Evolutionary conservation across 257 asterid species (phyloP).

Genomic region (Rhazya stricta): DNA sequence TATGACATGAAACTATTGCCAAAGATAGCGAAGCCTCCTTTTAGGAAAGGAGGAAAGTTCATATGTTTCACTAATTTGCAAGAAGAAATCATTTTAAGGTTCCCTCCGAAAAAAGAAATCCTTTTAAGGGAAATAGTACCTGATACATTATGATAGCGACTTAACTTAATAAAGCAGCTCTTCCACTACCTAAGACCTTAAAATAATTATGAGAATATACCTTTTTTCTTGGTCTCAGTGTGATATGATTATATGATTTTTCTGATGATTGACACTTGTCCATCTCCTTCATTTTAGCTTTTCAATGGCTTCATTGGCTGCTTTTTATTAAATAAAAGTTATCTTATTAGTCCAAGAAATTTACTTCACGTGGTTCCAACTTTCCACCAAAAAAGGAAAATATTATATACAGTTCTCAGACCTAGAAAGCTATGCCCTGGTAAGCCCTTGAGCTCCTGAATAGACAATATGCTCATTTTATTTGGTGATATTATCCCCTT

Average conservation of each 20-base stretch:
- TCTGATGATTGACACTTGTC: conserved; percentile 28
- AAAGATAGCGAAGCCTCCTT: not conserved
- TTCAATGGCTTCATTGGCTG: conserved; percentile 13
- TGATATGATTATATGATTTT: conserved; percentile 10
- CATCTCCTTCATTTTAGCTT: conserved; percentile 8
- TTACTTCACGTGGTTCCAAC: conserved; percentile 21
- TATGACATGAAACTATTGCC: conserved; percentile 4
- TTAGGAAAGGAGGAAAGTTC: not conserved
- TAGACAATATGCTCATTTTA: too few species aligned
- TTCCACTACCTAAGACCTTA: conserved; percentile 3
- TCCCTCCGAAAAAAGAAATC: too few species aligned
- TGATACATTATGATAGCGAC: not conserved
- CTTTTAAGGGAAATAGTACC: too few species aligned
- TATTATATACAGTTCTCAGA: not conserved
- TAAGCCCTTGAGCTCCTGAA: too few species aligned
- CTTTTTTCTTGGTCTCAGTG: not conserved
- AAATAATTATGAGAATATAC: conserved; percentile 2
- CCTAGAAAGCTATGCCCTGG: not conserved
- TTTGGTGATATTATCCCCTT: too few species aligned
- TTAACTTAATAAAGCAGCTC: not conserved
- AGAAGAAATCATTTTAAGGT: too few species aligned
- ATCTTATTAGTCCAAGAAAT: conserved; percentile 21
- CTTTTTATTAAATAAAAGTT: conserved; percentile 2
- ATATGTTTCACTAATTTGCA: too few species aligned
- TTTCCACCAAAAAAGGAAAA: not conserved